Evolutionary conservation across 1,284 basidiomycete genomes (phyloP).

Genomic region (Boletus hoseneyae): DNA sequence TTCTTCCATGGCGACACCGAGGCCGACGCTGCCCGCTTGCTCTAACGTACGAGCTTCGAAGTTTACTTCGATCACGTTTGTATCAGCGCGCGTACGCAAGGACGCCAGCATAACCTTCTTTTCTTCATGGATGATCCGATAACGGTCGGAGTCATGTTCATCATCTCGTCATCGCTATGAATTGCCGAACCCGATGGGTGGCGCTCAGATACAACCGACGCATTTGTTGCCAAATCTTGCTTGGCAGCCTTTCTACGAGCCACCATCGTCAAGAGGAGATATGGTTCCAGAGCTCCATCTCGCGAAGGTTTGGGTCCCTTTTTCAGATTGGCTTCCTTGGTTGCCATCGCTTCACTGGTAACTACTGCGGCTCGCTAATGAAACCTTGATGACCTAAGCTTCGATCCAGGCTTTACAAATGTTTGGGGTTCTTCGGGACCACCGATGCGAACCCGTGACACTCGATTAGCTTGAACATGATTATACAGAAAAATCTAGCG

Average conservation of each 20-base stretch:
- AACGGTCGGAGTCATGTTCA: background rate
- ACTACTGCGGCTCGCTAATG: slow-evolving; percentile 13
- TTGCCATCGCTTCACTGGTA: slow-evolving; percentile 23
- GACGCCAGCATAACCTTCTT: background rate
- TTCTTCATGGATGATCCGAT: slow-evolving; percentile 12
- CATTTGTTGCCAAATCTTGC: background rate
- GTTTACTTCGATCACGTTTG: slow-evolving; percentile 5
- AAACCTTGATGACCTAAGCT: slow-evolving; percentile 14
- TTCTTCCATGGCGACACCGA: slow-evolving; percentile 1
- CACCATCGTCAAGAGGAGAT: background rate
- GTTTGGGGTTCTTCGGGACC: background rate
- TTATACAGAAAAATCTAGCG: slow-evolving; percentile 5
- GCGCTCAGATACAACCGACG: background rate
- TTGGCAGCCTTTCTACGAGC: background rate
- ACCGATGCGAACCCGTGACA: background rate
- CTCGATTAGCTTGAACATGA: slow-evolving; percentile 6
- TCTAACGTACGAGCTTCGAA: slow-evolving; percentile 5
- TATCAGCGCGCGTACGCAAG: background rate
- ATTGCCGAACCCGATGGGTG: background rate
- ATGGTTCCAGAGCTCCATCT: background rate
- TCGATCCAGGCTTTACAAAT: background rate
- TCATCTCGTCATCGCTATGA: slow-evolving; percentile 1
- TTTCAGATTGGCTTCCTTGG: slow-evolving; percentile 5
- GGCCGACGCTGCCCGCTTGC: background rate
- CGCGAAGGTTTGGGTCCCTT: slow-evolving; percentile 1